A percentile compares a stretch with the other conserved stretches of the same genome.
Conservation (phyloP, 441 rosid species). For the Populus hybrid region DNA sequence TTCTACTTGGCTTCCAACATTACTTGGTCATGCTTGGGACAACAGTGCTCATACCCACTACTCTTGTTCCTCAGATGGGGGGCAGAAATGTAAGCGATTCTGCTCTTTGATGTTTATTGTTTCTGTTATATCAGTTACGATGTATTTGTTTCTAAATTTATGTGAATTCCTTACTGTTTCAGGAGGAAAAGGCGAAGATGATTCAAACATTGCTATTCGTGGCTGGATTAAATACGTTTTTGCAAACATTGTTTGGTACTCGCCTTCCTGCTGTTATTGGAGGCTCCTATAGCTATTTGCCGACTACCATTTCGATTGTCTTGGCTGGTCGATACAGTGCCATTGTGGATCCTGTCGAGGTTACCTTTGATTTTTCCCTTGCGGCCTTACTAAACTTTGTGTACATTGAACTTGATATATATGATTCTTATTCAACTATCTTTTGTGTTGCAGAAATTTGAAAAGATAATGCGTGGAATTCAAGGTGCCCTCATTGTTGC, state of each 20-base stretch:
- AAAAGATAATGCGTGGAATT: constrained; percentile 83
- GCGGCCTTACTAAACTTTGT: not conserved
- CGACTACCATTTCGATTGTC: constrained; percentile 86
- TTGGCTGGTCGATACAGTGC: constrained; percentile 83
- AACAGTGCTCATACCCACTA: constrained; percentile 77
- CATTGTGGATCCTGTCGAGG: constrained; percentile 69
- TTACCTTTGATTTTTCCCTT: constrained; percentile 28
- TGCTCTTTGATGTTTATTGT: not conserved
- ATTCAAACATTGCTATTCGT: constrained; percentile 86
- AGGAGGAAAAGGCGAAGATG: constrained; percentile 92
- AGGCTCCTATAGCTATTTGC: constrained; percentile 78
- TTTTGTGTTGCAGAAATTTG: constrained; percentile 60
- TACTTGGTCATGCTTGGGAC: constrained; percentile 98
- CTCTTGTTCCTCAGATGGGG: constrained; percentile 99
- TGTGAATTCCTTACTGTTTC: constrained; percentile 3
- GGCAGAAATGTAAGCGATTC: constrained; percentile 79
- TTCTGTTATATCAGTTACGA: not conserved
- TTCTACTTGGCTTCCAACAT: constrained; percentile 96
- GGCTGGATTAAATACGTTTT: constrained; percentile 84
- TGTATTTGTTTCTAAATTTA: constrained; percentile 1
- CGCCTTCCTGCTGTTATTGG: constrained; percentile 89
- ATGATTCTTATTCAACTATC: constrained; percentile 8
- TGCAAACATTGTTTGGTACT: constrained; percentile 71
- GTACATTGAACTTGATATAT: not conserved
- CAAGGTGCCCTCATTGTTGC: constrained; percentile 95